Evolutionary conservation across 2,329 filamentous ascomycete genomes (phyloP).

Genomic region (Xylariaceae sp.): DNA sequence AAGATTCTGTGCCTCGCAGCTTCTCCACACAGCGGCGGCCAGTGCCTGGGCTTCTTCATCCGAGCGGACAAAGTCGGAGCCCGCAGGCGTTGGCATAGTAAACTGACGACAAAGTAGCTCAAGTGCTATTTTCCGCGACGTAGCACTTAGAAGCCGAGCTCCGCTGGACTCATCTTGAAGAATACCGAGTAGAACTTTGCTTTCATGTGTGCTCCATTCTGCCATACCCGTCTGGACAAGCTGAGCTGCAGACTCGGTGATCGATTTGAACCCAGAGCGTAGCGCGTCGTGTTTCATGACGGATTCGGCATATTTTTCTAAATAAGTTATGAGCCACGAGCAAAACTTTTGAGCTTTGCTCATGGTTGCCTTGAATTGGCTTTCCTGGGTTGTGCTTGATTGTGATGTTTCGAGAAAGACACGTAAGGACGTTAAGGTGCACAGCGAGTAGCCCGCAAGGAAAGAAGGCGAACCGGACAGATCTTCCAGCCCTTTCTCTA

Average conservation of each 20-base stretch:
- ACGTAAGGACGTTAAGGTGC: slow-evolving; percentile 74
- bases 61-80: slow-evolving; percentile 65
- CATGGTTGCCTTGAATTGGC: slow-evolving; percentile 74
- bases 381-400: slow-evolving; percentile 80
- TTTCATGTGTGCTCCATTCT: slow-evolving; percentile 69
- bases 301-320: slow-evolving; percentile 60
- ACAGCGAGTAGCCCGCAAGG: slow-evolving; percentile 75
- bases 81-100: slow-evolving; percentile 53
- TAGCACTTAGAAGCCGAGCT: slow-evolving; percentile 64
- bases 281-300: slow-evolving; percentile 48
- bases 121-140: slow-evolving; percentile 69
- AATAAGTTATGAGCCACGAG: slow-evolving; percentile 70
- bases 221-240: slow-evolving; percentile 69
- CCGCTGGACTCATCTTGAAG: slow-evolving; percentile 67
- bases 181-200: slow-evolving; percentile 74
- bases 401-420: slow-evolving; percentile 73
- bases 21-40: slow-evolving; percentile 71
- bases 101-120: slow-evolving; percentile 75
- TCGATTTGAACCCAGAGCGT: slow-evolving; percentile 59
- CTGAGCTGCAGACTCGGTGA: slow-evolving; percentile 66
- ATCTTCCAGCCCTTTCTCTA: slow-evolving; percentile 64
- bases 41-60: slow-evolving; percentile 63
- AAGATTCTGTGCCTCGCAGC: slow-evolving; percentile 62
- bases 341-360: slow-evolving; percentile 74
- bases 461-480: slow-evolving; percentile 69